Evolutionary conservation across 352 stramenopile species (phyloP).

Genomic region (Pythium myriotylum): DNA sequence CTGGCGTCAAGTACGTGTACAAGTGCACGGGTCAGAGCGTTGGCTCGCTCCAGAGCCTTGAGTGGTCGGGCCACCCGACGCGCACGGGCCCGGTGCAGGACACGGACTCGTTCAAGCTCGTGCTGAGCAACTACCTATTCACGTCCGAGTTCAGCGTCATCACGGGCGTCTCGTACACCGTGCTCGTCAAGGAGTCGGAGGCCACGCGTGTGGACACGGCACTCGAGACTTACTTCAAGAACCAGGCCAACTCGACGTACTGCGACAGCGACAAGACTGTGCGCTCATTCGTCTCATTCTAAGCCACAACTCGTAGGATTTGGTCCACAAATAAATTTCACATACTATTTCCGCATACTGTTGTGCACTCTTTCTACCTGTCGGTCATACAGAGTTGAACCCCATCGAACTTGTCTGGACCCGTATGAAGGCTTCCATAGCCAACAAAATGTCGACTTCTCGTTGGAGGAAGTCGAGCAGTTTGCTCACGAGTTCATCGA

Average conservation of each 20-base stretch:
- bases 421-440: slow-evolving; percentile 21
- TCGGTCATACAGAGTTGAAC: slow-evolving; percentile 29
- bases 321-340: no score
- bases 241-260: slow-evolving; percentile 5
- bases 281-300: slow-evolving; percentile 25
- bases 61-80: slow-evolving; percentile 59
- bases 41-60: slow-evolving; percentile 43
- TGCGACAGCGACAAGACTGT: slow-evolving; percentile 15
- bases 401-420: slow-evolving; percentile 31
- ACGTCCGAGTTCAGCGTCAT: slow-evolving; percentile 42
- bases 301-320: no score
- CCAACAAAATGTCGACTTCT: slow-evolving; percentile 23
- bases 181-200: no score
- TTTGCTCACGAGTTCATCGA: slow-evolving; percentile 13
- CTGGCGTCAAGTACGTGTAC: slow-evolving; percentile 64
- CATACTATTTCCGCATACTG: no score
- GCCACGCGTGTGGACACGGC: slow-evolving; percentile 45
- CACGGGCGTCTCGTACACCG: slow-evolving; percentile 27
- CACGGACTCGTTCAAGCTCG: slow-evolving; percentile 59
- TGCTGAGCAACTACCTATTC: slow-evolving; percentile 63
- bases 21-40: slow-evolving; percentile 39
- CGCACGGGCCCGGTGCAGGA: no score
- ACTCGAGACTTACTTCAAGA: slow-evolving; percentile 43
- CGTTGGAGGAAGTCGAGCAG: slow-evolving; percentile 21
- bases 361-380: slow-evolving; percentile 14